Evolutionary conservation across 306 rosid species (phyloP), one percentile per base, ranked within the genome.

Genomic region (Cajanus cajan): DNA sequence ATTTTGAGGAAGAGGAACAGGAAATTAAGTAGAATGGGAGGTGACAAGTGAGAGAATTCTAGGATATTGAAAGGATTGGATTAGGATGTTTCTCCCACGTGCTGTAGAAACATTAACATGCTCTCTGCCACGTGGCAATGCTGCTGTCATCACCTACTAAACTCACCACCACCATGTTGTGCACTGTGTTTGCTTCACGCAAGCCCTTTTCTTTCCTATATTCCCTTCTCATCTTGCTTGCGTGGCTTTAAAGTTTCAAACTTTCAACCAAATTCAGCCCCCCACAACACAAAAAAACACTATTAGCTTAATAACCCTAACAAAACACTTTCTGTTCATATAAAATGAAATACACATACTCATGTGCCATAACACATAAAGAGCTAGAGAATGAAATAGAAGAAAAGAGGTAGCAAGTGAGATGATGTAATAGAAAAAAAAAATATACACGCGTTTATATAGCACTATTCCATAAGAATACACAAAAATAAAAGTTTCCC

Each of bases 131-230:
- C 87, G 87, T 84, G 91, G 83, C 80, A 44, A 15, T 69, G 85
- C 62, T 85, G 82, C 69, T 78, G 84, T 58, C 80, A 79, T 87
- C 87, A 82, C 86, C 84, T 77, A 54, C 83, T 66, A 12, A 16
- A 15, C 4, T 54, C 6, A 55, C n/a, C 25, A 39, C 16, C 40
- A 45, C 57, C 88, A 19, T 39, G 25, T 51, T 51, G 24, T 43
- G 41, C 82, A 82, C 69, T 80, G 52, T 86, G 82, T 83, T 92
- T 94, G 97, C 98, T 94, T 94, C 93, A 94, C 97, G 98, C 97
- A 92, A 92, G 73, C 90, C 77, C 85, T 81, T 54, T 34, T 64
- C 59, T 21, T 58, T 72, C 22, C 54, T 12, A 22, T 28, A 21
- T 59, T 72, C 74, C 52, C 57, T 28, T 70, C 73, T 39, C 44